A percentile compares a stretch with the other conserved stretches of the same genome.
phyloP scores from a whole-genome alignment of 257 asterid species.

The Fraxinus americana region DNA sequence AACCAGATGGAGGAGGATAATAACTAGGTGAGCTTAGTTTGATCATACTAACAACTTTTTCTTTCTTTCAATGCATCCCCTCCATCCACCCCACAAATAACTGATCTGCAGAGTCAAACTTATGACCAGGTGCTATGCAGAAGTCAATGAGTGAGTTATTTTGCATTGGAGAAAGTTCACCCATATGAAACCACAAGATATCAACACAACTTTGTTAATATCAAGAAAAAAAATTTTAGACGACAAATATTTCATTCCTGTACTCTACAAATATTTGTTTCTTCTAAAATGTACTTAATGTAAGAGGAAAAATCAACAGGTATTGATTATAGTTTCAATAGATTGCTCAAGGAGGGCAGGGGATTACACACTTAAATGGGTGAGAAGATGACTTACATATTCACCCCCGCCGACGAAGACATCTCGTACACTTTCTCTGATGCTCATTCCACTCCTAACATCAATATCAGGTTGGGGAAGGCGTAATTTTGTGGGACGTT shows the following conservation, averaged over 20 bases:
- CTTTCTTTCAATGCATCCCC: background rate
- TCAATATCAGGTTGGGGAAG: conserved; percentile 81
- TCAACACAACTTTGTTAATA: background rate
- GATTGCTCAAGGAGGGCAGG: conserved; percentile 7
- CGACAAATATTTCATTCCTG: background rate
- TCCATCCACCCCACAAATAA: background rate
- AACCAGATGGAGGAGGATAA: background rate
- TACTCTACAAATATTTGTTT: background rate
- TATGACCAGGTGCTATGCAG: background rate
- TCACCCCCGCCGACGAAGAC: conserved; percentile 88
- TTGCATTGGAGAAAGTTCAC: background rate
- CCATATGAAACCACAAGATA: background rate
- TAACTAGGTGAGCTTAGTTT: background rate
- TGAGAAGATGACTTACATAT: conserved; percentile 63
- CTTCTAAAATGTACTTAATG: background rate
- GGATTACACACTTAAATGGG: background rate
- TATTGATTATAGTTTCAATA: background rate
- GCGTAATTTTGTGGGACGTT: conserved; percentile 89
- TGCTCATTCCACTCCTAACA: conserved; percentile 66
- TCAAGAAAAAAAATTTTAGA: background rate
- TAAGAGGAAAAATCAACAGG: background rate
- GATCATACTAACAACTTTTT: background rate
- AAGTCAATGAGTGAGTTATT: background rate
- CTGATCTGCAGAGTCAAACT: background rate
- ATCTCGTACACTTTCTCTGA: conserved; percentile 90